These are phyloP conservation scores for Singerocomus inundabilis DNA, from an alignment of 1,284 basidiomycete genomes.

Conservation along the genomic window DNA sequence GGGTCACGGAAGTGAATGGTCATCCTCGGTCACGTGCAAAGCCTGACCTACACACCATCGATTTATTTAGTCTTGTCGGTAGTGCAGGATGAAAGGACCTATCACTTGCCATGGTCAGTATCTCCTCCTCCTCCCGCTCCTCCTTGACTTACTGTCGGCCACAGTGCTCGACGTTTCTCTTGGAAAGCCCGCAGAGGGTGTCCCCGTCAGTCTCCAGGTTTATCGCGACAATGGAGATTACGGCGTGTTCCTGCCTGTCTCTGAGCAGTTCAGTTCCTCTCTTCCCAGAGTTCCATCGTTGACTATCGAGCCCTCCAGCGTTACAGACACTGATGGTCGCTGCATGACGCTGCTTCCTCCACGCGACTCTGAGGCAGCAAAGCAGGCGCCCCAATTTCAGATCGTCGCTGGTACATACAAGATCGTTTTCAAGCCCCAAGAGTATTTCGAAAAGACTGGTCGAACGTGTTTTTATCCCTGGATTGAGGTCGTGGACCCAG, in stretches of 20 bases:
- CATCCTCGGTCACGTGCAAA: conserved; percentile 13
- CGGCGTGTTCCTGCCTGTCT: conserved; percentile 52
- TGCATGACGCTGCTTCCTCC: conserved; percentile 69
- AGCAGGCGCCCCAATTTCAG: conserved; percentile 38
- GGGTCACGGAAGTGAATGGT: conserved; percentile 19
- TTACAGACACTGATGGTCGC: conserved; percentile 81
- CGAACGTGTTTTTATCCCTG: conserved; percentile 83
- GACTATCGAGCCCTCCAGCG: conserved; percentile 38
- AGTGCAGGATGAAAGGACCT: conserved; percentile 61
- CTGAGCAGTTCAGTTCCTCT: conserved; percentile 50
- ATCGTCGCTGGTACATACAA: conserved; percentile 71
- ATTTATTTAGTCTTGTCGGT: neutral
- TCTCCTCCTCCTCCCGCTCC: neutral
- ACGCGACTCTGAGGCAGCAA: conserved; percentile 44
- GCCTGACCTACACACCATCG: too few species aligned
- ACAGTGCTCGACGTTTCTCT: conserved; percentile 82
- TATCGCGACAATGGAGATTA: conserved; percentile 33
- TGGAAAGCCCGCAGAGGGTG: conserved; percentile 76
- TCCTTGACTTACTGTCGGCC: neutral
- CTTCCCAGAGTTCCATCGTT: neutral
- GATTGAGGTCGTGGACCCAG: conserved; percentile 64
- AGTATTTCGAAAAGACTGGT: conserved; percentile 70
- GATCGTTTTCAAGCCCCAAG: conserved; percentile 79
- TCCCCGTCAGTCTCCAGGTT: conserved; percentile 60
- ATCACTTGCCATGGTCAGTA: conserved; percentile 84